phyloP scores from a whole-genome alignment of 257 asterid genomes.

The Ophiorrhiza pumila region DNA sequence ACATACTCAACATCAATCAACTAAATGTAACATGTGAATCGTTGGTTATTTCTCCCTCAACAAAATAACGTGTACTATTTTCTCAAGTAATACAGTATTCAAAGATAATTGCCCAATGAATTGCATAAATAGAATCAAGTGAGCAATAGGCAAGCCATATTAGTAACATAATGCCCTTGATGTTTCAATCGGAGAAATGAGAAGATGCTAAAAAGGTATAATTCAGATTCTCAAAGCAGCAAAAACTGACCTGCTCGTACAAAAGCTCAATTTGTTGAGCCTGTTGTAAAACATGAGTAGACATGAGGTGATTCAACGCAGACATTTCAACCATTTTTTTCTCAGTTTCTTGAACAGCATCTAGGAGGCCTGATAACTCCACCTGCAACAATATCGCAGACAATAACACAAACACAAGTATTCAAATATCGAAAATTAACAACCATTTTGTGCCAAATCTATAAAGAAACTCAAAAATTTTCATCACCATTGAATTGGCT shows the following conservation, averaged over 20 bases:
- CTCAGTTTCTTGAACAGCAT: constrained; percentile 86
- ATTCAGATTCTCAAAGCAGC: not conserved
- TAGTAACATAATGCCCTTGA: not conserved
- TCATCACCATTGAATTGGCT: constrained; percentile 1
- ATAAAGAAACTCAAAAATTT: constrained; percentile 1
- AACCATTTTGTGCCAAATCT: constrained; percentile 2
- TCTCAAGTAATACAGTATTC: not conserved
- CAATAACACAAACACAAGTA: constrained; percentile 1
- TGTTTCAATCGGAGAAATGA: not conserved
- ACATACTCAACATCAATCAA: not conserved
- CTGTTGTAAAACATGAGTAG: constrained; percentile 91
- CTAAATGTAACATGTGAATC: not conserved
- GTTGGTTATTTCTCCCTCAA: not conserved
- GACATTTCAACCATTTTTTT: constrained; percentile 94
- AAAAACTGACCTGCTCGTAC: constrained; percentile 65
- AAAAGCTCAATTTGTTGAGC: constrained; percentile 83
- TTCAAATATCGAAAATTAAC: not conserved
- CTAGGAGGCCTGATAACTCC: constrained; percentile 78
- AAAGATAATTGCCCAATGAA: not conserved
- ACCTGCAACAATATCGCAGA: constrained; percentile 40
- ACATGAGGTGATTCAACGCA: constrained; percentile 92
- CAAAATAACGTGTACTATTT: not conserved
- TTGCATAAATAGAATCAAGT: not conserved
- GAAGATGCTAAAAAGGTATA: not conserved
- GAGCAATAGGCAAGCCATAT: not conserved